phyloP scores from a whole-genome alignment of 2,329 filamentous ascomycete genomes.

The Calycina herbarum region DNA sequence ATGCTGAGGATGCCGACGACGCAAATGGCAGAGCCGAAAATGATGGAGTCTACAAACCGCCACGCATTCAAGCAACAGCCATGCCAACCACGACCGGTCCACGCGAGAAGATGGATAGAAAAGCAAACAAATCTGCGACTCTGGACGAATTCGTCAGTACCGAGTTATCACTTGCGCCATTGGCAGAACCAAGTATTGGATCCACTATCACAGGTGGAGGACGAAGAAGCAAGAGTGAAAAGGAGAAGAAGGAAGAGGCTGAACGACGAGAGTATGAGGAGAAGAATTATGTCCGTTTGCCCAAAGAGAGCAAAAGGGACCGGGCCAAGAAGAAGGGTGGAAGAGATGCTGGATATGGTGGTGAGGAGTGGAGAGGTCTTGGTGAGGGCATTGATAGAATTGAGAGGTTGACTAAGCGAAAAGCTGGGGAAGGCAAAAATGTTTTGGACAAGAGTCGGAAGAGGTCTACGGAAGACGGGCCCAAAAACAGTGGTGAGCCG shows the following conservation, averaged over 20 bases:
- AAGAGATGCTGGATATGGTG: conserved; percentile 67
- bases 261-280: conserved; percentile 89
- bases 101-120: conserved; percentile 57
- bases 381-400: conserved; percentile 86
- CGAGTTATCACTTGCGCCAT: conserved; percentile 78
- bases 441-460: conserved; percentile 83
- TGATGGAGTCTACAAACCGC: conserved; percentile 83
- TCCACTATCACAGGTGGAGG: conserved; percentile 82
- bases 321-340: conserved; percentile 60
- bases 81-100: conserved; percentile 63
- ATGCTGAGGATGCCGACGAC: conserved; percentile 27
- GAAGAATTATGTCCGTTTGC: conserved; percentile 83
- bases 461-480: conserved; percentile 72
- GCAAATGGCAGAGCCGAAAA: conserved; percentile 40
- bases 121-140: conserved; percentile 72
- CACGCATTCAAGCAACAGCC: conserved; percentile 80
- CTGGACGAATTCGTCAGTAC: conserved; percentile 89
- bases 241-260: conserved; percentile 73
- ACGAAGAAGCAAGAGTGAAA: conserved; percentile 73
- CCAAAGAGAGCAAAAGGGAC: conserved; percentile 86
- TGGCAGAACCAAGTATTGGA: conserved; percentile 87
- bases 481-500: conserved; percentile 60
- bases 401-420: conserved; percentile 74
- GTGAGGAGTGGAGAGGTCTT: conserved; percentile 88
- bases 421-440: conserved; percentile 52